Conservation (phyloP, 1,139 yeast genomes). For the Debaryomycetaceae sp. region DNA sequence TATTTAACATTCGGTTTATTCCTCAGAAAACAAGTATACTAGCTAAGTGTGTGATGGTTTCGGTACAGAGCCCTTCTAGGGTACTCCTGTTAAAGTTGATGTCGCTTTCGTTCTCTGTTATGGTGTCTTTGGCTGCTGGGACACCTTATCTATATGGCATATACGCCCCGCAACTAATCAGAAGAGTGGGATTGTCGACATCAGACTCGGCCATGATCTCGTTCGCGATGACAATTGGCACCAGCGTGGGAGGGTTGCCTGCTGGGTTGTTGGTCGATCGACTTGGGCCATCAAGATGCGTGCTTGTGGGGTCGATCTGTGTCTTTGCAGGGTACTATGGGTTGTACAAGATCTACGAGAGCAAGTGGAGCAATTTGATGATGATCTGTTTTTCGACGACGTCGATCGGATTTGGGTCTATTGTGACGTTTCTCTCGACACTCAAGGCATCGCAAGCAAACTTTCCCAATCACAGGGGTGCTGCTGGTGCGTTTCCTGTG, state of each 20-base stretch:
- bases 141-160: slow-evolving; percentile 72
- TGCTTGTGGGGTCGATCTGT: slow-evolving; percentile 50
- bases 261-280: slow-evolving; percentile 66
- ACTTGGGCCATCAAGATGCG: slow-evolving; percentile 52
- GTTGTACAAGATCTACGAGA: slow-evolving; percentile 28
- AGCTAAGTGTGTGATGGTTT: background rate
- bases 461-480: slow-evolving; percentile 67
- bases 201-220: slow-evolving; percentile 63
- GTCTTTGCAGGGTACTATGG: slow-evolving; percentile 42
- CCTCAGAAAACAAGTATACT: background rate
- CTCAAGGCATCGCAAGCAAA: slow-evolving; percentile 68
- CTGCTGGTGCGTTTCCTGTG: slow-evolving; percentile 64
- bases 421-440: slow-evolving; percentile 60
- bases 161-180: slow-evolving; percentile 66
- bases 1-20: no score
- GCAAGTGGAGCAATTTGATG: slow-evolving; percentile 18
- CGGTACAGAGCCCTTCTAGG: background rate
- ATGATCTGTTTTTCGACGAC: slow-evolving; percentile 39
- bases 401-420: slow-evolving; percentile 62
- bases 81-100: slow-evolving; percentile 1
- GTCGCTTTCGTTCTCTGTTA: slow-evolving; percentile 14
- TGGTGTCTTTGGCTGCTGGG: slow-evolving; percentile 50
- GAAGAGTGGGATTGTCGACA: slow-evolving; percentile 53
- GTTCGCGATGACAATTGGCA: slow-evolving; percentile 58
- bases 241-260: slow-evolving; percentile 64